A percentile compares a stretch with the other conserved stretches of the same genome.
Conservation (phyloP, 2,329 filamentous ascomycete species). For the Microsporum ferrugineum region DNA sequence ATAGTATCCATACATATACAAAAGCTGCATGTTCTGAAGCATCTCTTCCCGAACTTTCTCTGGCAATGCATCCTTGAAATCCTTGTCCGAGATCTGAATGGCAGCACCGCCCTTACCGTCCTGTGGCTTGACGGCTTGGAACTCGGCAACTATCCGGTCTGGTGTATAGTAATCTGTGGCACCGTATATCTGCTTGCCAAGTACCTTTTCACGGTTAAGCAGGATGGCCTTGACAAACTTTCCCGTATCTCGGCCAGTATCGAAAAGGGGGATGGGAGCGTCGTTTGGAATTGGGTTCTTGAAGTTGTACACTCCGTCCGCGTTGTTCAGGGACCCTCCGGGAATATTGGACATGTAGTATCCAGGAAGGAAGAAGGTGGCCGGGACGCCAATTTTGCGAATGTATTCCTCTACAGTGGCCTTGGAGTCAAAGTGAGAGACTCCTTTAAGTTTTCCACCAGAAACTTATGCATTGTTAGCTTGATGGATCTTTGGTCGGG, state of each 20-base stretch:
- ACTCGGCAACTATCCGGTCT: conserved; percentile 30
- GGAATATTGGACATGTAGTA: conserved; percentile 36
- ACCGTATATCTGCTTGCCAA: conserved; percentile 36
- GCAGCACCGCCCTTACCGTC: conserved; percentile 23
- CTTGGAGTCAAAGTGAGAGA: conserved; percentile 35
- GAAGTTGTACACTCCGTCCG: conserved; percentile 22
- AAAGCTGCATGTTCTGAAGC: conserved; percentile 43
- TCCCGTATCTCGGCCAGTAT: conserved; percentile 36
- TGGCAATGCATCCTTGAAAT: conserved; percentile 18
- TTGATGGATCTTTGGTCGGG: not conserved
- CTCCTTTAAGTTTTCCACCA: conserved; percentile 24
- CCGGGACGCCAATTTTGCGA: conserved; percentile 23
- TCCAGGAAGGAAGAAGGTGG: conserved; percentile 33
- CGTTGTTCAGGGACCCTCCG: conserved; percentile 22
- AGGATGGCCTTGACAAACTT: conserved; percentile 28
- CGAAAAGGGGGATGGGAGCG: conserved; percentile 35
- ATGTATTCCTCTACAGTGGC: conserved; percentile 31
- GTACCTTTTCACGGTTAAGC: conserved; percentile 33
- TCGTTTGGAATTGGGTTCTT: conserved; percentile 19
- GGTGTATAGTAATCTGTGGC: conserved; percentile 33
- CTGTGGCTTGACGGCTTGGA: conserved; percentile 31
- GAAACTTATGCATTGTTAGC: conserved; percentile 19
- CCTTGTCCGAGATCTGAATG: conserved; percentile 16
- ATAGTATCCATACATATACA: conserved; percentile 45
- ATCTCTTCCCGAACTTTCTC: conserved; percentile 34